Percentiles rank a stretch among this genome's conserved stretches.
These are phyloP conservation scores for Chionographis japonica DNA, from an alignment of 106 monocot genomes.

Conservation along the genomic window DNA sequence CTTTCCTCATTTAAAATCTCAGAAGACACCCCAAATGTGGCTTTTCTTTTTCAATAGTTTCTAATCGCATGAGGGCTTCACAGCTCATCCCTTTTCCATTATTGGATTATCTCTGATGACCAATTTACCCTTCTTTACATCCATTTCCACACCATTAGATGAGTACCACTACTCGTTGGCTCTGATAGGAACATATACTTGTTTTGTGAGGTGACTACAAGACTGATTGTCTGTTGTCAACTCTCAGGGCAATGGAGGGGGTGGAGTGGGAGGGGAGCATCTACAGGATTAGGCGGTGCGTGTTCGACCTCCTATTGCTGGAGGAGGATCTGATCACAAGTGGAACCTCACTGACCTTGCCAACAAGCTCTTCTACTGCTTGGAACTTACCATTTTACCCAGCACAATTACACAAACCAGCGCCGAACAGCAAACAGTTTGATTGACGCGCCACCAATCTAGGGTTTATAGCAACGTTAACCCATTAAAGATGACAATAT, in stretches of 20 bases:
- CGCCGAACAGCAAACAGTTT: too few species aligned
- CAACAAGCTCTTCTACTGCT: slow-evolving; percentile 45
- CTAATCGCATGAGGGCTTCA: not conserved
- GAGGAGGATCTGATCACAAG: slow-evolving; percentile 45
- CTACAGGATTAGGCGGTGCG: slow-evolving; percentile 33
- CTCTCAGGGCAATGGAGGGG: slow-evolving; percentile 17
- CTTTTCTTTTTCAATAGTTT: not conserved
- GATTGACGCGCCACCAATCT: too few species aligned
- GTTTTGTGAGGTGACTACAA: not conserved
- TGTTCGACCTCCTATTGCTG: slow-evolving; percentile 44
- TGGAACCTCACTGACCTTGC: slow-evolving; percentile 41
- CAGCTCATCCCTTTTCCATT: slow-evolving; percentile 5
- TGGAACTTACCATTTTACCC: too few species aligned
- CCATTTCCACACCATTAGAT: not conserved
- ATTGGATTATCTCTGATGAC: slow-evolving; percentile 4
- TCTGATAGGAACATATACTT: too few species aligned
- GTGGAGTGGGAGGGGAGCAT: slow-evolving; percentile 40
- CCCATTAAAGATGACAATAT: too few species aligned
- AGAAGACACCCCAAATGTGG: not conserved
- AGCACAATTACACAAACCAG: too few species aligned
- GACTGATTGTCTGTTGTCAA: not conserved
- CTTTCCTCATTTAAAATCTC: slow-evolving; percentile 11
- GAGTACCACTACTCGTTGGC: not conserved
- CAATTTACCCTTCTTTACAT: not conserved
- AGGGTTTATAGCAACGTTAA: too few species aligned